Evolutionary conservation across 2,329 filamentous ascomycete genomes (phyloP), one percentile per base, ranked within the genome.

Genomic region (Ambrosiella beaveri): DNA sequence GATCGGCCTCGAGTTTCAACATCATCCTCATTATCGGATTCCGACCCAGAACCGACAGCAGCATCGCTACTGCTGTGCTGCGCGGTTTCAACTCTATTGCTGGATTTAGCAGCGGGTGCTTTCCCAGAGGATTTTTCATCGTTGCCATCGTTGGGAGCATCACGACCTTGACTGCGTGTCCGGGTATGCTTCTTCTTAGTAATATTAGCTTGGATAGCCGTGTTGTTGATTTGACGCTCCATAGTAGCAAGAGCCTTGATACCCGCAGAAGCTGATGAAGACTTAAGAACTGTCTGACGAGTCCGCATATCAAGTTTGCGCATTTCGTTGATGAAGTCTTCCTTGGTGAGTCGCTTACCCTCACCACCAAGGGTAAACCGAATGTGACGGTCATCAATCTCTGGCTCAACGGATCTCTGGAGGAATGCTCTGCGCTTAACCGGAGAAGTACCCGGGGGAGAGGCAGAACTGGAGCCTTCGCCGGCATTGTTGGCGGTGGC

Each of bases 271-370:
- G 75, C 76, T 4, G 65, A 69, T 0, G 76, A 79, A 58, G 73
- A 71, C 41, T 78, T 74, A 3, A 80, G 70, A 1, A 80, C 73
- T 60, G 79, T 75, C 40, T 71, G 72, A 5, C 77, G 76, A 12
- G 82, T 80, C 65, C 80, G 80, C 27, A 79, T 78, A 66, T 91
- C 85, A 61, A 91, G 74, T 62, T 81, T 79, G 62, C 82, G 80
- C 65, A 93, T 82, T 66, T 88, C 81, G 52, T 77, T 74, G 61
- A 93, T 81, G 66, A 93, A 91, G 65, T 89, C 85, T 3, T 84
- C 80, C 70, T 90, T 90, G 62, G 78, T 89, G 79, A 93, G 84
- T 53, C 86, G 80, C 61, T 77, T 75, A 5, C 85, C 85, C n/a
- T 82, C 79, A 39, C 82, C 81, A 50, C 78, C 80, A 62, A 91